A percentile compares a stretch with the other conserved stretches of the same genome.
phyloP scores from a whole-genome alignment of 2,329 filamentous ascomycete genomes.

The Aspergillus uvarum region DNA sequence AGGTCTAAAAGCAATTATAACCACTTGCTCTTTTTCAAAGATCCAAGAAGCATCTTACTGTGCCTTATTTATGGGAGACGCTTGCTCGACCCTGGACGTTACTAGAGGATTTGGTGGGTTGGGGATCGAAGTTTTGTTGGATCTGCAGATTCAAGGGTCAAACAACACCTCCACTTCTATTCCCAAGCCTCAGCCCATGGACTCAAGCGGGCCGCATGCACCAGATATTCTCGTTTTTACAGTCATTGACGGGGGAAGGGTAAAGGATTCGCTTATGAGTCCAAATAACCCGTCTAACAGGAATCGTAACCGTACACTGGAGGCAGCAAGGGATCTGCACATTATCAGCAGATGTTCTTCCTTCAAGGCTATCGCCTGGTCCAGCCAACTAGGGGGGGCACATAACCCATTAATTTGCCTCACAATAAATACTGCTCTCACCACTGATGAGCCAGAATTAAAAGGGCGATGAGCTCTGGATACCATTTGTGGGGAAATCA shows the following conservation, averaged over 20 bases:
- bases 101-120: background rate
- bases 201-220: background rate
- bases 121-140: background rate
- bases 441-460: background rate
- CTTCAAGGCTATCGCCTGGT: slow-evolving; percentile 6
- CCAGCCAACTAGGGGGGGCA: background rate
- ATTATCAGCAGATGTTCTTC: slow-evolving; percentile 9
- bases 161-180: background rate
- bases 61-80: background rate
- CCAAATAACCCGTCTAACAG: background rate
- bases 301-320: background rate
- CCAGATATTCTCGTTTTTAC: background rate
- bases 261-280: background rate
- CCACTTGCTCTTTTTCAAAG: background rate
- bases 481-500: background rate
- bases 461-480: background rate
- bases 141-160: background rate
- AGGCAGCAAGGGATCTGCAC: slow-evolving; percentile 11
- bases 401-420: background rate
- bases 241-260: background rate
- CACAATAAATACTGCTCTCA: background rate
- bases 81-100: background rate
- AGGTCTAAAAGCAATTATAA: background rate
- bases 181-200: background rate
- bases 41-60: background rate